Base-by-base conservation (phyloP, 2,329 filamentous ascomycete genomes). In the Aspergillus clavatus region DNA sequence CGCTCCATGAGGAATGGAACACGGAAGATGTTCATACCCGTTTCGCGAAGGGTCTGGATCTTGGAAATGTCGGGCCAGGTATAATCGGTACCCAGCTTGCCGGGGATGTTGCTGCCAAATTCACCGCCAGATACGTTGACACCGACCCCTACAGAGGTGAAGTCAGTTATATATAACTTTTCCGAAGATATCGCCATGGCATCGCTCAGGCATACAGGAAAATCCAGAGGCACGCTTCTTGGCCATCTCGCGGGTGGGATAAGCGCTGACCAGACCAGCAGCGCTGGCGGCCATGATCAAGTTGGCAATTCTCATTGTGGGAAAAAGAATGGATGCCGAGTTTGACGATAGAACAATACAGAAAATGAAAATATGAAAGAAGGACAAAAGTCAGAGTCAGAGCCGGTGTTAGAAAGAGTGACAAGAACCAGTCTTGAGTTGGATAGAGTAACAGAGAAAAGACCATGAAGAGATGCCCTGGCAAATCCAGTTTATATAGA, bases 101-200 rank as follows among this genome's bases (percentile, higher is more conserved):
- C 83, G 1, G 83, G 82, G 40, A 79, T 72, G 29, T 67, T 73
- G 14, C 57, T 67, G 19, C 82, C 83, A 46, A 86, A 87, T 60
- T 87, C 84, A 38, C 79, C 81, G 37, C 80, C 79, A 14, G 78
- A 76, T 58, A 82, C 73, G 53, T 76, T 78, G 55, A 74, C 63
- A 5, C 75, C 75, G 38, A 77, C 70, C 60, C 62, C 62, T 63
- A 31, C 29, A 33, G 14, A 16, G 11, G 10, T 33, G 11, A 14
- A 33, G 14, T 33, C n/a, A n/a, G 29, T 33, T 33, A 33, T n/a
- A 16, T 16, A n/a, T 16, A 33, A 16, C 10, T 5, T 33, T 12
- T 27, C 14, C n/a, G n/a, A 4, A 16, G 14, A 33, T 33, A 8
- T 16, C 29, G 10, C 5, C n/a, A 16, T 8, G 18, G 29, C 7